These are phyloP conservation scores for Pythium monospermum DNA, from an alignment of 352 stramenopile species.

Conservation along the genomic window DNA sequence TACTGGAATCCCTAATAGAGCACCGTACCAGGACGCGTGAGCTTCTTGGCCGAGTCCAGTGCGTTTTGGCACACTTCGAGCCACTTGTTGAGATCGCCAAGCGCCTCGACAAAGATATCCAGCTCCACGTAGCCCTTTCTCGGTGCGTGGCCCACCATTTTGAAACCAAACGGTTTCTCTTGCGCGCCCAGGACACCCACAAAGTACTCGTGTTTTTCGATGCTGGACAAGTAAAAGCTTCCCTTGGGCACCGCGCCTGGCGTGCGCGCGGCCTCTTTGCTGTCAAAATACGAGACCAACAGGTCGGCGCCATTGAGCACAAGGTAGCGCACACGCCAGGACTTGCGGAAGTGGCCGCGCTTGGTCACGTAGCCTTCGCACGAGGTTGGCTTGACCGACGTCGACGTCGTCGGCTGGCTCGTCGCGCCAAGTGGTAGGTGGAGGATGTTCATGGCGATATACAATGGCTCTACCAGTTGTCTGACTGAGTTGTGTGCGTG, in stretches of 20 bases:
- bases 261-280: constrained; percentile 42
- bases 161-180: constrained; percentile 80
- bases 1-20: too few species aligned
- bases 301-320: constrained; percentile 68
- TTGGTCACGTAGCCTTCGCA: constrained; percentile 87
- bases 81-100: constrained; percentile 68
- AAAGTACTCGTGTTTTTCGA: constrained; percentile 78
- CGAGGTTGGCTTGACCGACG: constrained; percentile 42
- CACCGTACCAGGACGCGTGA: constrained; percentile 31
- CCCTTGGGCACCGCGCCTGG: constrained; percentile 38
- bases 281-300: constrained; percentile 72
- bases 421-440: constrained; percentile 29
- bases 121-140: constrained; percentile 76
- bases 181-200: constrained; percentile 56
- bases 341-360: constrained; percentile 79
- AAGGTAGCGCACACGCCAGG: constrained; percentile 76
- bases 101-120: constrained; percentile 69
- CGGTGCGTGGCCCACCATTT: constrained; percentile 76
- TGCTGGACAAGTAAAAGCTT: constrained; percentile 68
- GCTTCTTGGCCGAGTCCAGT: constrained; percentile 45
- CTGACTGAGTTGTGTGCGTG: not conserved
- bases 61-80: constrained; percentile 75
- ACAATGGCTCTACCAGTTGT: not conserved
- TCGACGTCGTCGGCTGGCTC: constrained; percentile 11
- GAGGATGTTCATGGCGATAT: constrained; percentile 50